Evolutionary conservation across 495 filamentous ascomycete genomes (phyloP).

Genomic region (Hypoxylon fuscum): DNA sequence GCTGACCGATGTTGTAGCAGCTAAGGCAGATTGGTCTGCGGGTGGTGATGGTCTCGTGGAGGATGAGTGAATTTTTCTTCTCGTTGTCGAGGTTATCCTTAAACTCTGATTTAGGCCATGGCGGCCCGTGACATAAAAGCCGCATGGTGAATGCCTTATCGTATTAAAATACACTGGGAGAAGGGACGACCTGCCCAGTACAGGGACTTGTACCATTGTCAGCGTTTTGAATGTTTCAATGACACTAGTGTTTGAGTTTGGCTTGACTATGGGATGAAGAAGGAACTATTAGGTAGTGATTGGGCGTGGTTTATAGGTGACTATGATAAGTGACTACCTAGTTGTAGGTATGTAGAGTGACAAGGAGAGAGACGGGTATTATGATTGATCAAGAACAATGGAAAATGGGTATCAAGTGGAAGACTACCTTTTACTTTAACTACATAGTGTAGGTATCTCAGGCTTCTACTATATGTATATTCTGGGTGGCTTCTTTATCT

Average conservation of each 20-base stretch:
- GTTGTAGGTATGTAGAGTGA: too few relatives aligned
- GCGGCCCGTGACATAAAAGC: constrained; percentile 35
- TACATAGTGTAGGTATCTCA: constrained; percentile 3
- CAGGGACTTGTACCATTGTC: constrained; percentile 38
- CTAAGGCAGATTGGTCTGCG: constrained; percentile 38
- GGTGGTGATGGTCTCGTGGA: constrained; percentile 49
- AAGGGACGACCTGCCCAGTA: constrained; percentile 38
- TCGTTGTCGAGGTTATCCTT: constrained; percentile 18
- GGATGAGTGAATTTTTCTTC: constrained; percentile 53
- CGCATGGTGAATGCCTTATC: constrained; percentile 30
- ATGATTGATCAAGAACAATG: constrained; percentile 12
- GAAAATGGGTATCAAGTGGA: neutral
- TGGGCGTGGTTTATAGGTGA: neutral
- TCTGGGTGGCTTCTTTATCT: constrained; percentile 38
- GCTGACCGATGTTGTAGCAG: constrained; percentile 25
- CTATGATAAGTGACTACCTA: too few relatives aligned
- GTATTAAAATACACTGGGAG: constrained; percentile 25
- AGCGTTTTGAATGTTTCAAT: constrained; percentile 12
- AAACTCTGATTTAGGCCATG: constrained; percentile 24
- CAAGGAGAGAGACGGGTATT: neutral
- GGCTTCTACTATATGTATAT: constrained; percentile 21
- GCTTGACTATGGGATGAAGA: neutral
- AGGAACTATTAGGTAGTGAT: neutral
- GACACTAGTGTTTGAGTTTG: neutral
- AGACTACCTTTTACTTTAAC: constrained; percentile 8